Evolutionary conservation across 2,329 filamentous ascomycete genomes (phyloP), one percentile per base, ranked within the genome.

Genomic region (Fusarium sublunatum): DNA sequence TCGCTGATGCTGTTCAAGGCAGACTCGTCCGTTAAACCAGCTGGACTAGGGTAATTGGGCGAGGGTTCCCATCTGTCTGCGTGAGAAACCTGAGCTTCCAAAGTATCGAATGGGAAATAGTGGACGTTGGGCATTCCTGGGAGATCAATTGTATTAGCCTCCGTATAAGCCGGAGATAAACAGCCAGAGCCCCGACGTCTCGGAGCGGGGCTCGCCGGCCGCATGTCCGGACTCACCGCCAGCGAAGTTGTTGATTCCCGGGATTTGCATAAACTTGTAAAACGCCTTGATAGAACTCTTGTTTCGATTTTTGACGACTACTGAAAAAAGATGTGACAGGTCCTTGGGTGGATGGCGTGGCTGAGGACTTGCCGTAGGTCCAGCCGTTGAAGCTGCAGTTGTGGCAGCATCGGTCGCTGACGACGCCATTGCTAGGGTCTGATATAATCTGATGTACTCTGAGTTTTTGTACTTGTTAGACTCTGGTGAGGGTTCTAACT

Each of bases 21-120:
- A 36, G 29, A 41, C 41, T 54, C 26, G 7, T 22, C 31, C 35
- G 28, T n/a, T 13, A 28, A 71, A 25, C 48, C 67, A 47, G 72
- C 73, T 9, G 60, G 29, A 6, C 42, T 48, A 8, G 86, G 86
- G 42, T 82, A 79, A 73, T 90, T 91, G 34, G 87, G 85, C 10
- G 88, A 88, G 1, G 90, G 90, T 31, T 85, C 82, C 83, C 91
- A 95, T 75, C 93, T 86, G 64, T 90, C 81, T 92, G 88, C 61
- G 86, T 85, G 29, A 92, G 91, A 40, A 60, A 90, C 86, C 65
- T 90, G 88, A 36, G 93, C 91, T 77, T 96, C 92, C 62, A 97
- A 86, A 1, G 92, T 95, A 70, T 97, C 93, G 76, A 91, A 97
- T 8, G 93, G 93, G 72, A 97, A 97, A 78, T 92, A 92, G 55